A percentile compares a stretch with the other conserved stretches of the same genome.
Evolutionary conservation across 305 asterid species (phyloP).

Genomic region (Salvia sclarea): DNA sequence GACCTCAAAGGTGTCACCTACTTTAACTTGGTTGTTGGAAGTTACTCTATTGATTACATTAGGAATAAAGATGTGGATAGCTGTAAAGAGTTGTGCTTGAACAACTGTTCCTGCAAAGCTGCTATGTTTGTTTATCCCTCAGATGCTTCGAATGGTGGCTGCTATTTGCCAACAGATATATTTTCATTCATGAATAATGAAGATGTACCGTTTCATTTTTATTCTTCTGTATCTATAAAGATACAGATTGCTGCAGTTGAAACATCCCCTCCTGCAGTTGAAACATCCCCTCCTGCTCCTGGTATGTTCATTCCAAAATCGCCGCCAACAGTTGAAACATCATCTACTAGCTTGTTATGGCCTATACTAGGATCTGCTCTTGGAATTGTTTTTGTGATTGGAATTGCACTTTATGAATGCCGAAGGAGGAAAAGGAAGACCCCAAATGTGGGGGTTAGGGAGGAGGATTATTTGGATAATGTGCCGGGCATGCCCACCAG

Average conservation of each 20-base stretch:
- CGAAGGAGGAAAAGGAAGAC: slow-evolving; percentile 23
- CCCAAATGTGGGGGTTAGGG: slow-evolving; percentile 23
- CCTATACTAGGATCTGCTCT: slow-evolving; percentile 32
- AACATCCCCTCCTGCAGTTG: no score
- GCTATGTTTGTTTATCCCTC: background rate
- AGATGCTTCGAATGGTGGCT: slow-evolving; percentile 29
- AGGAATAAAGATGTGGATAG: no score
- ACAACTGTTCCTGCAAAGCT: no score
- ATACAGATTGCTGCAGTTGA: no score
- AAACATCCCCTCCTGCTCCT: slow-evolving; percentile 26
- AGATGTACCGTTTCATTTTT: background rate
- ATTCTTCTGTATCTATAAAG: slow-evolving; percentile 39
- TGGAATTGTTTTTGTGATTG: slow-evolving; percentile 16
- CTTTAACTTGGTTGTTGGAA: no score
- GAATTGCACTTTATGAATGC: slow-evolving; percentile 1
- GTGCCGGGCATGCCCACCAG: slow-evolving; percentile 28
- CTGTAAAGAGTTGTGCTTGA: no score
- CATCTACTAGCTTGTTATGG: no score
- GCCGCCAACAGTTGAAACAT: no score
- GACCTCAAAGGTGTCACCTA: no score
- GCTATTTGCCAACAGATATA: slow-evolving; percentile 36
- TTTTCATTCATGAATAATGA: slow-evolving; percentile 41
- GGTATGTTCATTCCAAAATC: no score
- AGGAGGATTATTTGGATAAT: slow-evolving; percentile 48
- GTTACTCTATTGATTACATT: no score